Conservation (phyloP, 352 stramenopile species). For the Globisporangium paddicum region DNA sequence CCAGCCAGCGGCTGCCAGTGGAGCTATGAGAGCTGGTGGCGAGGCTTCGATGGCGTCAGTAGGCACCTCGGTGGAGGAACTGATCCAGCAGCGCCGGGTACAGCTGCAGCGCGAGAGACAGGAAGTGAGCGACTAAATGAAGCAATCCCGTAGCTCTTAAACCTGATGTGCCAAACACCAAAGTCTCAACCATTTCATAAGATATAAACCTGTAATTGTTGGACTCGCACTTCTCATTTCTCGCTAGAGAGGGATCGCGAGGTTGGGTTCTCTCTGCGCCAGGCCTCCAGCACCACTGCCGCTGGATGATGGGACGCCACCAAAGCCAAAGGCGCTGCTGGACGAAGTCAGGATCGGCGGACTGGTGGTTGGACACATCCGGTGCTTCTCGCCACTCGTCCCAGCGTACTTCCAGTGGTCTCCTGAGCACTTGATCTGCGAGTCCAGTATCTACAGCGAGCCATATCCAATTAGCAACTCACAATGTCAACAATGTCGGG, state of each 20-base stretch:
- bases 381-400: constrained; percentile 31
- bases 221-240: too few species aligned
- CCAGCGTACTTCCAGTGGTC: constrained; percentile 33
- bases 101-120: constrained; percentile 64
- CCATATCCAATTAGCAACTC: background rate
- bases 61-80: constrained; percentile 53
- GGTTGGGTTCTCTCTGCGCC: constrained; percentile 9
- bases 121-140: background rate
- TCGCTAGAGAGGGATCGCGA: constrained; percentile 15
- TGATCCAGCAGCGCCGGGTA: constrained; percentile 60
- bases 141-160: too few species aligned
- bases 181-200: too few species aligned
- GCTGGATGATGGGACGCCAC: background rate
- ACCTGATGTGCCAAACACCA: too few species aligned
- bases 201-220: too few species aligned
- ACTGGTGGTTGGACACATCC: constrained; percentile 13
- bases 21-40: background rate
- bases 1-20: background rate
- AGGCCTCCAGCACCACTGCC: background rate
- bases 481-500: too few species aligned
- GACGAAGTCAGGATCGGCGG: background rate
- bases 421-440: constrained; percentile 47
- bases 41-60: constrained; percentile 6
- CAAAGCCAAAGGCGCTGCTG: background rate
- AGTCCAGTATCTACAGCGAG: constrained; percentile 45